These are phyloP conservation scores for Lentinula raphanica DNA, from an alignment of 768 basidiomycete species.

Conservation along the genomic window DNA sequence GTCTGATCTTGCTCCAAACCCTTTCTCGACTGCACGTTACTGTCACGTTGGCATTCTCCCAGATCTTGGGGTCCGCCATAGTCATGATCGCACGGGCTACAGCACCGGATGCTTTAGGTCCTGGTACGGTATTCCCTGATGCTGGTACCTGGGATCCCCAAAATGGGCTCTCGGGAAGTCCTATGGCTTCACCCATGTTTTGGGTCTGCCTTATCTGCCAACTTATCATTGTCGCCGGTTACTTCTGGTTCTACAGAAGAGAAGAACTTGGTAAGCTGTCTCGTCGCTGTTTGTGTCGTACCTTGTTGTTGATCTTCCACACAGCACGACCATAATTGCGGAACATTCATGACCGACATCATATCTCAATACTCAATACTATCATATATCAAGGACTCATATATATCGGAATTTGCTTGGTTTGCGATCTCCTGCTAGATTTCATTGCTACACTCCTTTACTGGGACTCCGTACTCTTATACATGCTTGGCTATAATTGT, in stretches of 20 bases:
- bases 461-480: neutral
- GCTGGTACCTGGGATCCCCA: conserved; percentile 86
- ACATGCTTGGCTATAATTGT: conserved; percentile 1
- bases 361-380: no score
- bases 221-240: conserved; percentile 81
- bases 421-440: neutral
- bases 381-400: neutral
- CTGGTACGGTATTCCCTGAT: conserved; percentile 87
- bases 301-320: neutral
- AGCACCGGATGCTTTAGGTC: conserved; percentile 85
- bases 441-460: neutral
- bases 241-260: conserved; percentile 97
- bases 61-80: conserved; percentile 83
- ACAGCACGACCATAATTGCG: conserved; percentile 5
- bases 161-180: conserved; percentile 66
- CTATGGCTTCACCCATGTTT: conserved; percentile 80
- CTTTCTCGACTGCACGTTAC: conserved; percentile 91
- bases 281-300: neutral
- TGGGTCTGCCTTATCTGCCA: conserved; percentile 83
- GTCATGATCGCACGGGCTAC: conserved; percentile 93
- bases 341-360: neutral
- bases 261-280: conserved; percentile 73
- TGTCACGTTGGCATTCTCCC: conserved; percentile 86
- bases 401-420: neutral
- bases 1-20: conserved; percentile 89